phyloP scores from a whole-genome alignment of 2,329 filamentous ascomycete species.

The Lasiodiplodia gonubiensis region DNA sequence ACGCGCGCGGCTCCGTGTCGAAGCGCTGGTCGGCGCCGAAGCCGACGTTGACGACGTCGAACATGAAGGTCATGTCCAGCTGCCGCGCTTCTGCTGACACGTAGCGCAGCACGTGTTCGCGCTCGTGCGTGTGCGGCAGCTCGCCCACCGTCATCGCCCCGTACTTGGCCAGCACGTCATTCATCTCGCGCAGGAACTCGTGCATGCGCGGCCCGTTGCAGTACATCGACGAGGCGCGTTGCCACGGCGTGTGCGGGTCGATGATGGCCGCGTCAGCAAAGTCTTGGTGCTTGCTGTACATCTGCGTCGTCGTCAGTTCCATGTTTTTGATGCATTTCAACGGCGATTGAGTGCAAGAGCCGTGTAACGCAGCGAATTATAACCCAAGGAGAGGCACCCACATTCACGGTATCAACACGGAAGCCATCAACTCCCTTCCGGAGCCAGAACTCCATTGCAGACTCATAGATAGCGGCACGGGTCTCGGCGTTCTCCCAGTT shows the following conservation, averaged over 20 bases:
- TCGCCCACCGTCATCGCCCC: constrained; percentile 75
- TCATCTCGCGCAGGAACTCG: constrained; percentile 71
- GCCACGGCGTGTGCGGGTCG: constrained; percentile 32
- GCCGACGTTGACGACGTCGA: constrained; percentile 63
- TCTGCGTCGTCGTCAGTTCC: neutral
- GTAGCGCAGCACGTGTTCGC: constrained; percentile 63
- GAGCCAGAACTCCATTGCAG: constrained; percentile 78
- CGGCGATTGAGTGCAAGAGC: no score
- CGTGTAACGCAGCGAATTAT: no score
- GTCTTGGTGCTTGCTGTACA: constrained; percentile 24
- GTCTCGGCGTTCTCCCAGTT: constrained; percentile 79
- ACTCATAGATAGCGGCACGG: constrained; percentile 70
- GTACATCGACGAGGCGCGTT: constrained; percentile 56
- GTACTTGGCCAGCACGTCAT: constrained; percentile 63
- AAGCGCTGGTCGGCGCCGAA: constrained; percentile 1
- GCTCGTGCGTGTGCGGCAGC: constrained; percentile 66
- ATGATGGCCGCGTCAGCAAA: constrained; percentile 28
- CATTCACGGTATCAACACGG: constrained; percentile 47
- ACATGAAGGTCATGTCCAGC: constrained; percentile 73
- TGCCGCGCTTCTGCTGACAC: constrained; percentile 64
- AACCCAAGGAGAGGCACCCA: constrained; percentile 34
- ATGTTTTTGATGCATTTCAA: no score
- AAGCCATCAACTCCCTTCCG: constrained; percentile 66
- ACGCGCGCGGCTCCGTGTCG: constrained; percentile 32
- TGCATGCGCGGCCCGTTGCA: constrained; percentile 73